Base-by-base conservation (phyloP, 805 yeast species). In the Brettanomyces nanus region DNA sequence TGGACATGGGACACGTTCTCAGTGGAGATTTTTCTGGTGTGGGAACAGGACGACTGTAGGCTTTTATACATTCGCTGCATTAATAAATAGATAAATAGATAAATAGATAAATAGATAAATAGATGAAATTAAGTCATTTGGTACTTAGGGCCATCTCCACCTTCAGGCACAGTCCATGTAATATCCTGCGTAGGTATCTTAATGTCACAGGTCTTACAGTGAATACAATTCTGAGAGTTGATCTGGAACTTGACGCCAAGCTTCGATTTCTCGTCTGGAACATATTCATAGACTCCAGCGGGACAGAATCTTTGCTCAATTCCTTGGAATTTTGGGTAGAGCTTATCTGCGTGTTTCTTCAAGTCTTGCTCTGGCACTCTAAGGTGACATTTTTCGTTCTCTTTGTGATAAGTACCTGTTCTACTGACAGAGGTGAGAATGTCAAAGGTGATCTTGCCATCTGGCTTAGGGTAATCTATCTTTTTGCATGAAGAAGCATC, bases 121-220 rank as follows among this genome's bases (percentile, higher is more conserved):
- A n/a, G n/a, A n/a, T n/a, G n/a, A n/a, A n/a, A 11, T 28, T 28
- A 28, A 6, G 95, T 80, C 80, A 85, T 75, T 58, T 80, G 80
- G 59, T 92, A 92, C 61, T 92, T 92, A 40, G 98, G 98, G 11
- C 98, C 98, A 59, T 84, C 98, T 22, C 97, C 97, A 44, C 98
- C 97, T 66, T 92, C 97, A 6, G 98, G 98, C n/a, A 86, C 95
- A 10, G 79, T 75, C 98, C 98, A 92, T 55, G 75, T 71, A 45
- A 92, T 92, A 55, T 89, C 96, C 62, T 90, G 96, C 1, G 85
- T 71, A 6, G 98, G 98, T 7, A 82, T 94, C 62, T 92, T 92
- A 59, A 92, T 92, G 62, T 92, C 98, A 68, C 98, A 90, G 2
- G 97, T 90, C 63, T 92, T 92, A 67, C 98, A 92, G 61, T 92